These are phyloP conservation scores for Ailanthus altissimus DNA, from an alignment of 345 rosid species.

Conservation along the genomic window DNA sequence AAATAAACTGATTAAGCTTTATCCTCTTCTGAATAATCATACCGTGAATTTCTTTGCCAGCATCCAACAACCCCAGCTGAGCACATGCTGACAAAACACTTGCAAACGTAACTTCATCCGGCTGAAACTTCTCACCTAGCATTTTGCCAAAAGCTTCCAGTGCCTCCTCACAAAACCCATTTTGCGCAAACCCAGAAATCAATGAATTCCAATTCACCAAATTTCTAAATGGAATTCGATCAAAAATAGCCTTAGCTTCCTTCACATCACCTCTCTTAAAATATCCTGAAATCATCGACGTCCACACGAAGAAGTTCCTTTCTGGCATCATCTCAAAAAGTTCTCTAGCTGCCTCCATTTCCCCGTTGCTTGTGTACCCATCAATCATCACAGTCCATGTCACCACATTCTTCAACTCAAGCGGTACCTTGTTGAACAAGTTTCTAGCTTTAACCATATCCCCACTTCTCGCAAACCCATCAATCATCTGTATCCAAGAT, in stretches of 20 bases:
- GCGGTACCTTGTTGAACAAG: constrained; percentile 59
- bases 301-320: constrained; percentile 72
- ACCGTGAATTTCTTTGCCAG: constrained; percentile 62
- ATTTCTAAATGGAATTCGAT: constrained; percentile 46
- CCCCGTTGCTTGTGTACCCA: constrained; percentile 53
- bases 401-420: constrained; percentile 53
- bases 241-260: constrained; percentile 55
- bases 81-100: constrained; percentile 79
- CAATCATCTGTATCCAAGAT: constrained; percentile 76
- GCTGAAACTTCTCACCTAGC: constrained; percentile 58
- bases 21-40: constrained; percentile 40
- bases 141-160: constrained; percentile 51
- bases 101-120: constrained; percentile 62
- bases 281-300: constrained; percentile 78
- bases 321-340: constrained; percentile 64
- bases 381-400: constrained; percentile 81
- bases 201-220: constrained; percentile 72
- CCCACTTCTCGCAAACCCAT: constrained; percentile 56
- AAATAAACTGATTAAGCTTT: constrained; percentile 54
- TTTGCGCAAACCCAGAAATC: constrained; percentile 67
- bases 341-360: constrained; percentile 53
- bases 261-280: constrained; percentile 54
- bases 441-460: constrained; percentile 53
- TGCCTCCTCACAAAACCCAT: constrained; percentile 58
- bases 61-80: constrained; percentile 55